Evolutionary conservation across 768 basidiomycete species (phyloP).

Genomic region (Agaricus subrufescens): DNA sequence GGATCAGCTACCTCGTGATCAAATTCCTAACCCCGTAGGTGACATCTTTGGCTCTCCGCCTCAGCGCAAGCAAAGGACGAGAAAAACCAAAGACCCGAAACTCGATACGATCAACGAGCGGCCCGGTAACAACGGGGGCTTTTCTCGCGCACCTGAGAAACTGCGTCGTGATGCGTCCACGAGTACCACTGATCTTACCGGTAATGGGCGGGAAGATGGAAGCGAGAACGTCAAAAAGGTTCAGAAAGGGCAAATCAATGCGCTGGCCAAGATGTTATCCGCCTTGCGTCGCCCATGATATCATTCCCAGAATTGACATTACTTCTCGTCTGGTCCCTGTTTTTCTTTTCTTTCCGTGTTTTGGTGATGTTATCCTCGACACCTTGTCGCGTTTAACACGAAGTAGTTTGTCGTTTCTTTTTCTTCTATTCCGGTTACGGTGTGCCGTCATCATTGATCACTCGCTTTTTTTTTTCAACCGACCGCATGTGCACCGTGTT

Average conservation of each 20-base stretch:
- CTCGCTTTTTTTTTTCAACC: neutral
- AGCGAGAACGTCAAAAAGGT: slow-evolving; percentile 54
- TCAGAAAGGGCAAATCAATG: slow-evolving; percentile 86
- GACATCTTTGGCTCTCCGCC: slow-evolving; percentile 61
- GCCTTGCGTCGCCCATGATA: slow-evolving; percentile 52
- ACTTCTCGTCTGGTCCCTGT: neutral
- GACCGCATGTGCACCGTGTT: neutral
- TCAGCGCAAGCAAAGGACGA: slow-evolving; percentile 59
- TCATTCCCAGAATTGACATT: slow-evolving; percentile 8
- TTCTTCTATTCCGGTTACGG: neutral
- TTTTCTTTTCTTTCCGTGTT: slow-evolving; percentile 9
- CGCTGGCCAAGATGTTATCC: slow-evolving; percentile 89
- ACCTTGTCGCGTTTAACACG: slow-evolving; percentile 8
- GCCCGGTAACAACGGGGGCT: slow-evolving; percentile 29
- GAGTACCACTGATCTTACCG: slow-evolving; percentile 68
- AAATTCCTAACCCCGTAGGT: slow-evolving; percentile 54
- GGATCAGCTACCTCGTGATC: slow-evolving; percentile 61
- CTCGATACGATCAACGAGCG: slow-evolving; percentile 78
- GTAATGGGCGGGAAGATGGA: slow-evolving; percentile 37
- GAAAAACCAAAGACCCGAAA: slow-evolving; percentile 60
- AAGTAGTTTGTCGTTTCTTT: slow-evolving; percentile 4
- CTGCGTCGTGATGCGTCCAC: slow-evolving; percentile 62
- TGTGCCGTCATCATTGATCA: slow-evolving; percentile 4
- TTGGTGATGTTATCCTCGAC: slow-evolving; percentile 10
- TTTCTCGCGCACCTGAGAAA: slow-evolving; percentile 39